A percentile compares a stretch with the other conserved stretches of the same genome.
Conservation (phyloP, 75 land plant species). For the Pinus taeda region DNA sequence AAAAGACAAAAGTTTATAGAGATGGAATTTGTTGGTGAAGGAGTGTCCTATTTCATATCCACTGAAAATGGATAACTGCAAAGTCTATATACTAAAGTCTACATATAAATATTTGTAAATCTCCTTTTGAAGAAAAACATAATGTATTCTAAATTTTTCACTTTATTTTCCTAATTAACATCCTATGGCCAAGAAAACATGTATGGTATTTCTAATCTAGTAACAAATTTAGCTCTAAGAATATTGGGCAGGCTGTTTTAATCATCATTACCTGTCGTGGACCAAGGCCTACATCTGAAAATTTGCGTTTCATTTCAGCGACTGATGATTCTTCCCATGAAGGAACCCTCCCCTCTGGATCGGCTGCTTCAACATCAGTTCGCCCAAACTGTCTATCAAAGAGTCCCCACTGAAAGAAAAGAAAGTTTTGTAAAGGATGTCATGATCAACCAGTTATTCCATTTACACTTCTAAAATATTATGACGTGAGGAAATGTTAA, state of each 20-base stretch:
- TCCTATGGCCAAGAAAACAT: not conserved
- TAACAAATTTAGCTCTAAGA: not conserved
- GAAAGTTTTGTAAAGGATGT: not conserved
- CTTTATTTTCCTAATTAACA: not conserved
- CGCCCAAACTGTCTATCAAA: slow-evolving; percentile 90
- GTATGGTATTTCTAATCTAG: not conserved
- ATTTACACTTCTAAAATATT: not conserved
- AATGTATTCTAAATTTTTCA: not conserved
- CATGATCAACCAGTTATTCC: not conserved
- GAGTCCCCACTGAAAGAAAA: slow-evolving; percentile 76
- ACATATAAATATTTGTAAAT: not conserved
- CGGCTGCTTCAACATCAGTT: slow-evolving; percentile 66
- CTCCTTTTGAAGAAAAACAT: not conserved
- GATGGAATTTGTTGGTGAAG: not conserved
- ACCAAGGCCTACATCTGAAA: slow-evolving; percentile 68
- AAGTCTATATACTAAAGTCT: not conserved
- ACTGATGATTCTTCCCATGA: slow-evolving; percentile 79
- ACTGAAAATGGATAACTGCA: not conserved
- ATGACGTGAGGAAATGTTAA: not conserved
- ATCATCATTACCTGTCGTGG: slow-evolving; percentile 79
- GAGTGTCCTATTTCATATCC: not conserved
- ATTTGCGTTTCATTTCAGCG: slow-evolving; percentile 87
- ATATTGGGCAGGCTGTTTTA: not conserved
- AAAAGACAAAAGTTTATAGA: too few species aligned
- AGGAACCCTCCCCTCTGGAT: slow-evolving; percentile 96